Evolutionary conservation across 495 filamentous ascomycete species (phyloP), one percentile per base, ranked within the genome.

Genomic region (Sphaerosporella brunnea): DNA sequence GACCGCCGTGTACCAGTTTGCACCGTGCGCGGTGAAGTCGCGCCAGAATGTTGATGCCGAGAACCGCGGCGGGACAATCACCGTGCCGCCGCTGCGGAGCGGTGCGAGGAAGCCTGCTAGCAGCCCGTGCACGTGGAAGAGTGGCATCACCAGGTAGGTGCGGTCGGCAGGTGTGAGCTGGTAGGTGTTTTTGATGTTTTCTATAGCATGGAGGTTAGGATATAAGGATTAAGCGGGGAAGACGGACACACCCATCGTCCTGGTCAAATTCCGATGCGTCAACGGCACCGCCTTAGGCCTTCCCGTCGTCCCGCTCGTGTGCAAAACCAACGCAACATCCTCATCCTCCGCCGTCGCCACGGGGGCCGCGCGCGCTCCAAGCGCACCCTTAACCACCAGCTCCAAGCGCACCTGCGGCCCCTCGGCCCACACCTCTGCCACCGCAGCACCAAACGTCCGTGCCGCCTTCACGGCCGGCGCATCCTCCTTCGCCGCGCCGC

Each of bases 61-160:
- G 69, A 87, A 92, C 51, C 74, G 74, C 16, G 66, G 41, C 0
- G 82, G 81, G 4, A 86, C 73, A 49, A 86, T 70, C 49, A 84
- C 76, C 13, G 80, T 82, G 34, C 82, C 80, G 23, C 78, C 78
- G 5, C 77, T 77, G 47, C 65, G 66, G 0, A 92, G 70, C 3
- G 83, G 79, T 4, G 82, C 79, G 5, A 92, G 68, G 52, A 88
- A 77, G 20, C 74, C 80, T 30, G 82, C 84, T 3, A 87, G 69
- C 2, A 92, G 71, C 20, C 83, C 84, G 61, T 87, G 84, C 47
- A 92, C 83, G 63, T 92, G 83, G 70, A 88, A 88, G 2, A 92
- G 70, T 7, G 83, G 83, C 84, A 88, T 92, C 38, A 92, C 82
- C n/a, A 92, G 70, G 64, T 82, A 75, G 28, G 83, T 88, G 25